Conservation (phyloP, 805 yeast species). For the Cyberlindnera petersonii region DNA sequence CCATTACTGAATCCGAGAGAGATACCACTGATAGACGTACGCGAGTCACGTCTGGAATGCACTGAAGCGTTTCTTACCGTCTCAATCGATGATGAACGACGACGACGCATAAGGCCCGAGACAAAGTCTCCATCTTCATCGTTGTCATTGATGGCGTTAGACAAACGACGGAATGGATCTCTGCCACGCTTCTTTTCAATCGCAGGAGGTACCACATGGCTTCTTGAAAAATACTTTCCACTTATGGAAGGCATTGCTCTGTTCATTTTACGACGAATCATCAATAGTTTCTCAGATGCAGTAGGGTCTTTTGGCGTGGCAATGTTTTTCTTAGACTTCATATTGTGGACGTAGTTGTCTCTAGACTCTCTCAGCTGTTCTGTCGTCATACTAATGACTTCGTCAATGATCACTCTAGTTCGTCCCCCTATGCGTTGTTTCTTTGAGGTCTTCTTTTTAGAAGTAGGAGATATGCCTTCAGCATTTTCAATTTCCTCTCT, state of each 20-base stretch:
- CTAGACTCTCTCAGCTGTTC: constrained; percentile 23
- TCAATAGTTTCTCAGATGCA: background rate
- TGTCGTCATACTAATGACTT: constrained; percentile 18
- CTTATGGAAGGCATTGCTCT: background rate
- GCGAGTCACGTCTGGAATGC: constrained; percentile 24
- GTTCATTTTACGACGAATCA: background rate
- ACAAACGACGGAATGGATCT: background rate
- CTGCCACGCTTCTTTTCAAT: constrained; percentile 6
- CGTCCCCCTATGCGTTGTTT: constrained; percentile 2
- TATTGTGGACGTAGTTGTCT: constrained; percentile 22
- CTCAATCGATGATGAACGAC: constrained; percentile 23
- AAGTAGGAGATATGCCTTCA: background rate
- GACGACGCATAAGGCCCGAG: constrained; percentile 24
- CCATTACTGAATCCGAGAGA: constrained; percentile 12
- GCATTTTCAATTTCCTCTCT: background rate
- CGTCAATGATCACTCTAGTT: constrained; percentile 15
- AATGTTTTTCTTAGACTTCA: constrained; percentile 10
- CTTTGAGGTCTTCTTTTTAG: constrained; percentile 6
- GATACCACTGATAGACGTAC: constrained; percentile 23
- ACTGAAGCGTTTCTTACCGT: constrained; percentile 22
- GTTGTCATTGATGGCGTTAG: background rate
- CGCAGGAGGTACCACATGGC: background rate
- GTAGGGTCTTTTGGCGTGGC: background rate
- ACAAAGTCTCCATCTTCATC: constrained; percentile 23
- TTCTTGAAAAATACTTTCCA: background rate